Evolutionary conservation across 768 basidiomycete species (phyloP).

Genomic region (Dendrothele bispora): DNA sequence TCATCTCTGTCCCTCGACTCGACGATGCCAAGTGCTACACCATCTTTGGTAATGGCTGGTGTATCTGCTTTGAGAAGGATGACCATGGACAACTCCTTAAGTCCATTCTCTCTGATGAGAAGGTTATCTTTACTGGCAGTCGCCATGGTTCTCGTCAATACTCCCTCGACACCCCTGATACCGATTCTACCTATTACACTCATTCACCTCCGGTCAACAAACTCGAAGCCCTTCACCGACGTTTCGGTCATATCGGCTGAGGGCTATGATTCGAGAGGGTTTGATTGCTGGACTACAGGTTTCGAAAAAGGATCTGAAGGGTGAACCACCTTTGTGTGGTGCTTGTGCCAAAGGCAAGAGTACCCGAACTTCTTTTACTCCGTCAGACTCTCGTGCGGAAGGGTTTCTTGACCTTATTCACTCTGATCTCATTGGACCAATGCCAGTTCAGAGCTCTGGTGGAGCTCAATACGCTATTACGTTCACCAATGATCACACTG

Average conservation of each 20-base stretch:
- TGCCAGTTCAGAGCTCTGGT: slow-evolving; percentile 14
- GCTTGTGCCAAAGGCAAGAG: slow-evolving; percentile 13
- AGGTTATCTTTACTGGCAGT: slow-evolving; percentile 10
- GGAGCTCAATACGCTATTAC: slow-evolving; percentile 28
- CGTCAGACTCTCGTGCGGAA: slow-evolving; percentile 7
- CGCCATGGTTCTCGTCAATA: slow-evolving; percentile 9
- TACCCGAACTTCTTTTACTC: slow-evolving; percentile 12
- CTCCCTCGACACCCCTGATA: slow-evolving; percentile 7
- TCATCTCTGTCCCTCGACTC: slow-evolving; percentile 12
- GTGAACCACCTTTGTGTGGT: slow-evolving; percentile 8
- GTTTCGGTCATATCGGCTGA: slow-evolving; percentile 12
- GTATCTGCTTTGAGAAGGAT: slow-evolving; percentile 9
- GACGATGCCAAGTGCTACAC: slow-evolving; percentile 12
- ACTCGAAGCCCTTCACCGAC: slow-evolving; percentile 9
- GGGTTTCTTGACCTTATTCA: slow-evolving; percentile 24
- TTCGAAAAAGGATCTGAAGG: slow-evolving; percentile 7
- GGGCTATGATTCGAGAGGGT: not conserved
- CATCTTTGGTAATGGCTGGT: slow-evolving; percentile 10
- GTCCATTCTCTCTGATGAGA: not conserved
- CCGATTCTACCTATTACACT: slow-evolving; percentile 6
- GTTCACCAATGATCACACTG: slow-evolving; percentile 27
- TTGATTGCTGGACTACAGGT: slow-evolving; percentile 7
- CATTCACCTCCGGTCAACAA: not conserved
- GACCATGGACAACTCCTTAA: slow-evolving; percentile 10
- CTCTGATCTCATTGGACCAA: slow-evolving; percentile 29